phyloP scores from a whole-genome alignment of 805 yeast genomes.

The Torulaspora indica region DNA sequence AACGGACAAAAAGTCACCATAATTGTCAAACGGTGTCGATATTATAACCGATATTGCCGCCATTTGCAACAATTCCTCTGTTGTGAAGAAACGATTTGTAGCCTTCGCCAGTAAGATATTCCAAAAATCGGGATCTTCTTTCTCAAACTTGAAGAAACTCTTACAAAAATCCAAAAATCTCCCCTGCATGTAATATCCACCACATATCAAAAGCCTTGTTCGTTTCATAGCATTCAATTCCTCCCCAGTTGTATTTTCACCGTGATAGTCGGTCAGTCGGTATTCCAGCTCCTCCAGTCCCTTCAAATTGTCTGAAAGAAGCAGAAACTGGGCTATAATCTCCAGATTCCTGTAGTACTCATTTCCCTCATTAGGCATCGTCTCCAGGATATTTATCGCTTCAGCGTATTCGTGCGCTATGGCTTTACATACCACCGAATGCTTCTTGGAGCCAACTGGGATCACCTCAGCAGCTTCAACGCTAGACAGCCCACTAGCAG shows the following conservation, averaged over 20 bases:
- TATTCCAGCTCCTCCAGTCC: slow-evolving; percentile 27
- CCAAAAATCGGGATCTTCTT: slow-evolving; percentile 16
- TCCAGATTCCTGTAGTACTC: slow-evolving; percentile 21
- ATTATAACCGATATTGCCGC: slow-evolving; percentile 24
- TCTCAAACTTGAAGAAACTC: slow-evolving; percentile 18
- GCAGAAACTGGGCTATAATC: slow-evolving; percentile 14
- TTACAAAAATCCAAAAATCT: slow-evolving; percentile 23
- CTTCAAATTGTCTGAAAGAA: slow-evolving; percentile 20
- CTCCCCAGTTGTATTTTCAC: neutral
- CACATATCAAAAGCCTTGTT: slow-evolving; percentile 16
- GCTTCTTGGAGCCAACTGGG: neutral
- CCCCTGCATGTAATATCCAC: slow-evolving; percentile 22
- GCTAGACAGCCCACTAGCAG: slow-evolving; percentile 7
- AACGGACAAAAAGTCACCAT: slow-evolving; percentile 24
- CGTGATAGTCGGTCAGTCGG: slow-evolving; percentile 12
- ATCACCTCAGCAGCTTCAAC: slow-evolving; percentile 2
- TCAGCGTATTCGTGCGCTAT: slow-evolving; percentile 25
- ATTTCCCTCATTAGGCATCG: slow-evolving; percentile 3
- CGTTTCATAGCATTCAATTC: slow-evolving; percentile 18
- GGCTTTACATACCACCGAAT: slow-evolving; percentile 10
- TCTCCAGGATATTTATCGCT: slow-evolving; percentile 23
- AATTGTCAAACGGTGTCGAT: slow-evolving; percentile 30
- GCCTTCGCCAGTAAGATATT: slow-evolving; percentile 1
- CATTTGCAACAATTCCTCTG: slow-evolving; percentile 24
- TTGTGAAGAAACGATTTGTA: slow-evolving; percentile 11